Conservation (phyloP, 495 filamentous ascomycete species). For the Apiosordaria backusii region DNA sequence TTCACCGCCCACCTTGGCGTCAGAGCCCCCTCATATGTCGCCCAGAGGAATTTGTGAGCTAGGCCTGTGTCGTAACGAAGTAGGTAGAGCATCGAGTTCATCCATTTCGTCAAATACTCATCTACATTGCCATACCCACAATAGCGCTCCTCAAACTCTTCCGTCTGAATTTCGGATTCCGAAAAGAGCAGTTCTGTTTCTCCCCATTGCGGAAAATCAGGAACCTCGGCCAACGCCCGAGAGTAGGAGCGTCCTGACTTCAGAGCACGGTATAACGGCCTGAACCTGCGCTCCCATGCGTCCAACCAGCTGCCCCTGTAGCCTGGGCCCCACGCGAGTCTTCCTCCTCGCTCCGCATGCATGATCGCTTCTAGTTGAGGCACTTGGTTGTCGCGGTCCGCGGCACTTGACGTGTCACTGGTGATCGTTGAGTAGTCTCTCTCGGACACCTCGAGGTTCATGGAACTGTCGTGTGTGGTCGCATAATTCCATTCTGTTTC, state of each 20-base stretch:
- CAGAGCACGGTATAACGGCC: background rate
- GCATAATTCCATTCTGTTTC: background rate
- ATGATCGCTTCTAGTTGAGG: background rate
- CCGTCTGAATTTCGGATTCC: background rate
- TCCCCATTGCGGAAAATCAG: background rate
- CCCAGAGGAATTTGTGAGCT: conserved; percentile 48
- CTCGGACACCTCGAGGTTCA: too few species aligned
- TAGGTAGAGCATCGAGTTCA: conserved; percentile 43
- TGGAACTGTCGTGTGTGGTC: background rate
- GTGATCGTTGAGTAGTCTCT: too few species aligned
- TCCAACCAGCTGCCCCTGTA: background rate
- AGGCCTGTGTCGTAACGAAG: conserved; percentile 44
- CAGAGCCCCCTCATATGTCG: conserved; percentile 39
- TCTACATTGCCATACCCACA: background rate
- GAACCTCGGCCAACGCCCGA: background rate
- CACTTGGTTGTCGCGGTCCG: background rate
- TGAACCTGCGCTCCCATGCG: background rate
- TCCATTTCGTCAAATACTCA: background rate
- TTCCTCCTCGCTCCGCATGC: background rate
- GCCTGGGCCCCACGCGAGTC: background rate
- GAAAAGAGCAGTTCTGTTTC: background rate
- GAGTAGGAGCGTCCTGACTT: background rate
- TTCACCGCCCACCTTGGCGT: conserved; percentile 49
- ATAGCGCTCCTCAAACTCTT: background rate
- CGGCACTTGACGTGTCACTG: background rate